These are phyloP conservation scores for Penicillium mononematosum DNA, from an alignment of 495 filamentous ascomycete genomes.

Conservation along the genomic window DNA sequence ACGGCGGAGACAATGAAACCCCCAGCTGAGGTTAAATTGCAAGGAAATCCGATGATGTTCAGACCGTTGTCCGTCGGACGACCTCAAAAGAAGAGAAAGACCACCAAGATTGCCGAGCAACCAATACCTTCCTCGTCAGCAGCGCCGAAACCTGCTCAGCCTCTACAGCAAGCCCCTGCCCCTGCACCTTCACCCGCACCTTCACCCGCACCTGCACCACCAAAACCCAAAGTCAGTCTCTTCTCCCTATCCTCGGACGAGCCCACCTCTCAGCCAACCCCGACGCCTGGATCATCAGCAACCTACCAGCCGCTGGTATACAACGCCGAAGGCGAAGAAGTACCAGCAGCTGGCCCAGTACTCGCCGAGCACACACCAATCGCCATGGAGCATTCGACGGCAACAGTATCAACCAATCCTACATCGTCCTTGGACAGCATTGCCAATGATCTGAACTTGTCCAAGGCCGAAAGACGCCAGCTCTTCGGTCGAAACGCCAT, in stretches of 20 bases:
- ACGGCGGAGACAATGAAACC: conserved; percentile 19
- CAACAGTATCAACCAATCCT: conserved; percentile 21
- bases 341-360: conserved; percentile 24
- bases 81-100: conserved; percentile 67
- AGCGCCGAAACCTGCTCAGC: conserved; percentile 13
- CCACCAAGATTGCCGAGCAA: conserved; percentile 16
- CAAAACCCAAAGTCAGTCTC: conserved; percentile 58
- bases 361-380: conserved; percentile 19
- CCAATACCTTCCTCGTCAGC: conserved; percentile 14
- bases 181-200: conserved; percentile 13
- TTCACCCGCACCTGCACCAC: conserved; percentile 24
- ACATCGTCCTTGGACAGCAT: conserved; percentile 53
- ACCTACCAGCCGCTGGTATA: conserved; percentile 55
- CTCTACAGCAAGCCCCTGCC: conserved; percentile 9
- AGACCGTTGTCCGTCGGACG: conserved; percentile 78
- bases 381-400: conserved; percentile 15
- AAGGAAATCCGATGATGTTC: conserved; percentile 82
- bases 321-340: conserved; percentile 28
- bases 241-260: conserved; percentile 53
- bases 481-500: conserved; percentile 68
- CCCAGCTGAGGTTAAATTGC: conserved; percentile 60
- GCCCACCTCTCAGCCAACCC: conserved; percentile 9
- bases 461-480: conserved; percentile 69
- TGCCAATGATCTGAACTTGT: conserved; percentile 71
- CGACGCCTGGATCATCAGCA: conserved; percentile 11